Evolutionary conservation across 306 rosid species (phyloP).

Genomic region (Rubus idaeus): DNA sequence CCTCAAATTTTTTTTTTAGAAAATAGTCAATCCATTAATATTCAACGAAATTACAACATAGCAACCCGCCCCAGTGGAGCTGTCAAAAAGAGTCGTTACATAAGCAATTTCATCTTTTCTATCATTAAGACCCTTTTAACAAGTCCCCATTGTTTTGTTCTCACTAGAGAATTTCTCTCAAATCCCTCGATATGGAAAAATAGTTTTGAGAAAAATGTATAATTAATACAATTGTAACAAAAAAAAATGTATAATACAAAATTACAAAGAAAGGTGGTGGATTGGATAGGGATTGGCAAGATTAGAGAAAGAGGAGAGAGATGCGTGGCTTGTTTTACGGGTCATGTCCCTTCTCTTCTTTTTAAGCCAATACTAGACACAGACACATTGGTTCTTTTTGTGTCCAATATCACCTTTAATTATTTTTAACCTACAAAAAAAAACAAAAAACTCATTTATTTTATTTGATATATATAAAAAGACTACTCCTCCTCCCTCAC

Average conservation of each 20-base stretch:
- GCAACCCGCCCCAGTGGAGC: too few species aligned
- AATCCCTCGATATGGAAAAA: too few species aligned
- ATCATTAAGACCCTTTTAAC: too few species aligned
- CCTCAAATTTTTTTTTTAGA: too few species aligned
- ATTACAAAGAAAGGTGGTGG: background rate
- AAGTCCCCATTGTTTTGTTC: too few species aligned
- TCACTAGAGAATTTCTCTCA: too few species aligned
- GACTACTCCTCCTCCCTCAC: background rate
- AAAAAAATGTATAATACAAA: background rate
- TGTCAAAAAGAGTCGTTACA: too few species aligned
- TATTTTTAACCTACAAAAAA: background rate
- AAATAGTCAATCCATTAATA: too few species aligned
- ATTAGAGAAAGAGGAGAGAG: background rate
- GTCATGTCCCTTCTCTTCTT: slow-evolving; percentile 24
- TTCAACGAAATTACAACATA: too few species aligned
- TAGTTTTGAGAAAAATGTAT: too few species aligned
- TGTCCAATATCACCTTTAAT: background rate
- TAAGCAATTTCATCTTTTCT: too few species aligned
- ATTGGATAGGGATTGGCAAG: background rate
- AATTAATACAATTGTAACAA: too few species aligned
- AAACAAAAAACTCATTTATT: background rate
- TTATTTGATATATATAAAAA: background rate
- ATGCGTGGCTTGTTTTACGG: slow-evolving; percentile 43
- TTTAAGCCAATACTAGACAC: slow-evolving; percentile 22
- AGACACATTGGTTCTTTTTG: slow-evolving; percentile 20